Conservation (phyloP, 2,329 filamentous ascomycete genomes). For the Aureobasidium sp. region DNA sequence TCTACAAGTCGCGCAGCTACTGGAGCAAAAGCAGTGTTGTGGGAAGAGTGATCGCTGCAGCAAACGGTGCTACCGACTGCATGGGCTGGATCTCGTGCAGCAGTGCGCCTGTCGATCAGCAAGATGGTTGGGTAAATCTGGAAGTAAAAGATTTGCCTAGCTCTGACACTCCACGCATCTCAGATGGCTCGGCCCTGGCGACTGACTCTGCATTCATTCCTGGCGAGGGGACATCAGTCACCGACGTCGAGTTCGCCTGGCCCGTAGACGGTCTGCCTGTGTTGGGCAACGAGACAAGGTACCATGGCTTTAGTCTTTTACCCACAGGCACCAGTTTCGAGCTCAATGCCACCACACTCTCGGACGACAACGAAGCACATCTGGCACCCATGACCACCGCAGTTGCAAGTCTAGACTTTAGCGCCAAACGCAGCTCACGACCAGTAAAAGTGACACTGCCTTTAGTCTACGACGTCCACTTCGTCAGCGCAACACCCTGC, state of each 20-base stretch:
- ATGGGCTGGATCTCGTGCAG: constrained; percentile 48
- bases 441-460: constrained; percentile 27
- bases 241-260: constrained; percentile 29
- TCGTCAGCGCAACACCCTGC: constrained; percentile 50
- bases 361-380: not conserved
- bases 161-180: constrained; percentile 30
- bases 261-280: constrained; percentile 30
- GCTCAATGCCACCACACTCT: not conserved
- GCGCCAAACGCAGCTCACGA: constrained; percentile 19
- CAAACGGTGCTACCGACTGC: constrained; percentile 41
- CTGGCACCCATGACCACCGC: constrained; percentile 4
- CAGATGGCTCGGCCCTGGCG: constrained; percentile 26
- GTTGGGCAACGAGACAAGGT: constrained; percentile 25
- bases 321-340: constrained; percentile 8
- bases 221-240: constrained; percentile 21
- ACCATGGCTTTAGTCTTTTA: constrained; percentile 22
- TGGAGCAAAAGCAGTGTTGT: constrained; percentile 53
- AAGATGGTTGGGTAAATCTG: constrained; percentile 46
- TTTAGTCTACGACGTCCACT: constrained; percentile 46
- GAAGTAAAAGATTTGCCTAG: constrained; percentile 31
- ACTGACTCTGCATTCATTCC: constrained; percentile 33
- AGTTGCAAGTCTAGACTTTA: constrained; percentile 14
- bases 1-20: constrained; percentile 44
- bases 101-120: constrained; percentile 33
- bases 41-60: constrained; percentile 46